phyloP scores from a whole-genome alignment of 1,284 basidiomycete species.

The Ustilago hordei region DNA sequence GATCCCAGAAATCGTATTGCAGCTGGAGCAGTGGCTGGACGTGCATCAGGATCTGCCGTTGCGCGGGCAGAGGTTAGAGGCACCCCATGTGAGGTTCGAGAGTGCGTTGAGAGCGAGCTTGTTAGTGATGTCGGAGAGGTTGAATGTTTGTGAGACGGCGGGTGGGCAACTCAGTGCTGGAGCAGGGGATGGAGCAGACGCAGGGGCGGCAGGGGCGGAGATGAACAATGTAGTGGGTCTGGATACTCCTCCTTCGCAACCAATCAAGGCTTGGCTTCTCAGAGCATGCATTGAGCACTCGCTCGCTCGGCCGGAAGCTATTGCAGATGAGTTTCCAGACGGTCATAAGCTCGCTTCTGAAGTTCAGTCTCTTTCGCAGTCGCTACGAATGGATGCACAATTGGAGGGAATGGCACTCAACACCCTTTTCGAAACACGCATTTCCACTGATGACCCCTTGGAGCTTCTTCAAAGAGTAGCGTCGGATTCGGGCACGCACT shows the following conservation, averaged over 20 bases:
- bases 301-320: constrained; percentile 43
- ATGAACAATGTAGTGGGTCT: constrained; percentile 30
- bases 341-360: constrained; percentile 50
- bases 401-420: constrained; percentile 38
- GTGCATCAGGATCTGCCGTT: constrained; percentile 27
- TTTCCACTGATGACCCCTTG: constrained; percentile 34
- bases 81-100: constrained; percentile 45
- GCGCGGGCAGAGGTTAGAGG: constrained; percentile 33
- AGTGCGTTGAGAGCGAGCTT: constrained; percentile 31
- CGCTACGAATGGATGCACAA: constrained; percentile 47
- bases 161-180: neutral
- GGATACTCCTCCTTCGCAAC: constrained; percentile 38
- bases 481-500: constrained; percentile 47
- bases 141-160: constrained; percentile 38
- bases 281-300: constrained; percentile 48
- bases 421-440: constrained; percentile 36
- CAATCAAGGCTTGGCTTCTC: constrained; percentile 49
- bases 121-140: constrained; percentile 28
- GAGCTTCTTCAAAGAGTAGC: constrained; percentile 45
- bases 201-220: neutral
- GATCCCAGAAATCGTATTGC: constrained; percentile 43
- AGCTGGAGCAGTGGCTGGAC: constrained; percentile 54
- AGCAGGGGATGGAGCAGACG: neutral
- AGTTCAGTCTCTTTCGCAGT: constrained; percentile 44
- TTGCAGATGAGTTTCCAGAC: constrained; percentile 47